phyloP scores from a whole-genome alignment of 176 grass and related monocot genomes.

The Oryza australiensis region DNA sequence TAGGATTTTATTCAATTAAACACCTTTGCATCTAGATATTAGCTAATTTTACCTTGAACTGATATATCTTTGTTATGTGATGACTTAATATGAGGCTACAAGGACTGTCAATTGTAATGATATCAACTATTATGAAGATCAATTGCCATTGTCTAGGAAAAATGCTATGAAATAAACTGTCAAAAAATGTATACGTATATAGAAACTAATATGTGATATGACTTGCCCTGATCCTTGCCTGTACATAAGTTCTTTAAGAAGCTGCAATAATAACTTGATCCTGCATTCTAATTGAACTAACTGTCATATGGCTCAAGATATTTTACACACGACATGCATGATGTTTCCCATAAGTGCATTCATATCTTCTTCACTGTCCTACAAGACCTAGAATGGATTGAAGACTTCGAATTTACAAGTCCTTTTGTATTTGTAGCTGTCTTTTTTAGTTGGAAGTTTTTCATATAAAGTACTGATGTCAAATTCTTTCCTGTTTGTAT shows the following conservation, averaged over 20 bases:
- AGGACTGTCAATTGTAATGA: too few species aligned
- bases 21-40: too few species aligned
- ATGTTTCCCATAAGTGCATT: conserved; percentile 27
- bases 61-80: too few species aligned
- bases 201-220: not conserved
- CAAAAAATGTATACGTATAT: too few species aligned
- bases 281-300: not conserved
- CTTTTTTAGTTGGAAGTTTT: not conserved
- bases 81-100: too few species aligned
- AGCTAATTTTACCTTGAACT: too few species aligned
- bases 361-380: not conserved
- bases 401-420: not conserved
- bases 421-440: not conserved
- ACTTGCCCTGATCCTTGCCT: not conserved
- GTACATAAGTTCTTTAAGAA: not conserved
- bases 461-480: not conserved
- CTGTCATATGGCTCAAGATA: not conserved
- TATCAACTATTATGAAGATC: too few species aligned
- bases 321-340: not conserved
- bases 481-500: not conserved
- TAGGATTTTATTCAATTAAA: too few species aligned
- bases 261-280: not conserved
- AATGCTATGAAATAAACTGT: too few species aligned
- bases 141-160: too few species aligned
- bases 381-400: not conserved